These are phyloP conservation scores for Pichia californica DNA, from an alignment of 805 yeast genomes.

Conservation along the genomic window DNA sequence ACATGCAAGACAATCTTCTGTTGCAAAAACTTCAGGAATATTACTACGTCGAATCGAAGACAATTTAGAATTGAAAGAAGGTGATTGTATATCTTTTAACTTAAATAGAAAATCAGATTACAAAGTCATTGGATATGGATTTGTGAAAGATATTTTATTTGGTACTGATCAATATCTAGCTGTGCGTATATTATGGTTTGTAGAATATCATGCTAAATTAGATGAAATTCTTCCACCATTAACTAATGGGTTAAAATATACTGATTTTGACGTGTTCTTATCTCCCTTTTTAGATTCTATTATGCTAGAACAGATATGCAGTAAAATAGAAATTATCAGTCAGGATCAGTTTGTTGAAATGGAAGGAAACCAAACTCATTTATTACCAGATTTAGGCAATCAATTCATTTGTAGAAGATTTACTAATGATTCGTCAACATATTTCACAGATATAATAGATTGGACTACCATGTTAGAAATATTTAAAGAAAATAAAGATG, in stretches of 20 bases:
- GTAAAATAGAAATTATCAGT: slow-evolving; percentile 39
- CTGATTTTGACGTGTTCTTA: slow-evolving; percentile 44
- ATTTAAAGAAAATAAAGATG: slow-evolving; percentile 24
- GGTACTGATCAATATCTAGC: slow-evolving; percentile 46
- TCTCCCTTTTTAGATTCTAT: slow-evolving; percentile 45
- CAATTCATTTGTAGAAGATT: slow-evolving; percentile 36
- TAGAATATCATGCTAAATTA: slow-evolving; percentile 32
- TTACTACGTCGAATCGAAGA: slow-evolving; percentile 38
- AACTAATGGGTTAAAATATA: slow-evolving; percentile 19
- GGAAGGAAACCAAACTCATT: too few species aligned
- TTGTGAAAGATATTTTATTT: slow-evolving; percentile 45
- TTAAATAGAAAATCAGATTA: slow-evolving; percentile 13
- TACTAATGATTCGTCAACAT: slow-evolving; percentile 31
- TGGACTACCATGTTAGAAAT: slow-evolving; percentile 29
- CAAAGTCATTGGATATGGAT: slow-evolving; percentile 32
- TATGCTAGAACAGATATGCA: slow-evolving; percentile 36
- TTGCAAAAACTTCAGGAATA: slow-evolving; percentile 14
- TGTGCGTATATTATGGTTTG: slow-evolving; percentile 42
- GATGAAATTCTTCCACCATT: slow-evolving; percentile 19
- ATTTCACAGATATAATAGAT: slow-evolving; percentile 33
- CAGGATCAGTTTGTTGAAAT: slow-evolving; percentile 25
- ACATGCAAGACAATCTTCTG: slow-evolving; percentile 10
- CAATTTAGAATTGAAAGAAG: slow-evolving; percentile 42
- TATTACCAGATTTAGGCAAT: too few species aligned
- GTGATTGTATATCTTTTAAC: slow-evolving; percentile 43